A percentile compares a stretch with the other conserved stretches of the same genome.
These are phyloP conservation scores for Oryza rufipogon DNA, from an alignment of 176 grass and related monocot genomes.

Conservation along the genomic window DNA sequence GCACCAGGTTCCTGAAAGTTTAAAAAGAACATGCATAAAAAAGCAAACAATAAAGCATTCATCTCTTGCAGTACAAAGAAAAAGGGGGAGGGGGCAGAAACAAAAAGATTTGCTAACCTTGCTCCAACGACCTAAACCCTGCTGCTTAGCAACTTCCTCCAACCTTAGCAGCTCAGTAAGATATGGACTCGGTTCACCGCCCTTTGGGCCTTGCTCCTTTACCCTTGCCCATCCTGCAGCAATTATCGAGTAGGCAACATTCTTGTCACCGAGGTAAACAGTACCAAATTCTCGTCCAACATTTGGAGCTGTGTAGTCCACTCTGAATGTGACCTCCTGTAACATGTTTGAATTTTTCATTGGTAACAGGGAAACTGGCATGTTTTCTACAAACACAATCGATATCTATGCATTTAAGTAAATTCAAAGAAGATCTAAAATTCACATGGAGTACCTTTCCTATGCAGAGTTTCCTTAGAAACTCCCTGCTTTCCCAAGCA, in stretches of 20 bases:
- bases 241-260: slow-evolving; percentile 74
- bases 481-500: slow-evolving; percentile 97
- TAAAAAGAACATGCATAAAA: slow-evolving; percentile 36
- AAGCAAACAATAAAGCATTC: slow-evolving; percentile 18
- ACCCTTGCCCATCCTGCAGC: slow-evolving; percentile 95
- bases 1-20: slow-evolving; percentile 72
- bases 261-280: slow-evolving; percentile 90
- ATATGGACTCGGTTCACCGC: slow-evolving; percentile 70
- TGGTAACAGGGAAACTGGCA: not conserved
- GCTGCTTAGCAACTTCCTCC: slow-evolving; percentile 91
- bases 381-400: not conserved
- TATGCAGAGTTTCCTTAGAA: slow-evolving; percentile 78
- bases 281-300: slow-evolving; percentile 93
- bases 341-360: slow-evolving; percentile 35
- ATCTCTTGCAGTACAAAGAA: slow-evolving; percentile 26
- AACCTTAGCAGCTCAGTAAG: slow-evolving; percentile 65
- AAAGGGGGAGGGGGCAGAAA: not conserved
- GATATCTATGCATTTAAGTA: not conserved
- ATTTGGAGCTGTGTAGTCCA: slow-evolving; percentile 85
- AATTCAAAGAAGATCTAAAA: not conserved
- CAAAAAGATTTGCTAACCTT: slow-evolving; percentile 57
- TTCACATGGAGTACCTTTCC: slow-evolving; percentile 70
- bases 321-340: slow-evolving; percentile 91
- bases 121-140: slow-evolving; percentile 91
- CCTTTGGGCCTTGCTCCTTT: slow-evolving; percentile 78